Percentiles rank a stretch among this genome's conserved stretches.
Evolutionary conservation across 2,329 filamentous ascomycete genomes (phyloP).

Genomic region (Drechslerella stenobrocha): DNA sequence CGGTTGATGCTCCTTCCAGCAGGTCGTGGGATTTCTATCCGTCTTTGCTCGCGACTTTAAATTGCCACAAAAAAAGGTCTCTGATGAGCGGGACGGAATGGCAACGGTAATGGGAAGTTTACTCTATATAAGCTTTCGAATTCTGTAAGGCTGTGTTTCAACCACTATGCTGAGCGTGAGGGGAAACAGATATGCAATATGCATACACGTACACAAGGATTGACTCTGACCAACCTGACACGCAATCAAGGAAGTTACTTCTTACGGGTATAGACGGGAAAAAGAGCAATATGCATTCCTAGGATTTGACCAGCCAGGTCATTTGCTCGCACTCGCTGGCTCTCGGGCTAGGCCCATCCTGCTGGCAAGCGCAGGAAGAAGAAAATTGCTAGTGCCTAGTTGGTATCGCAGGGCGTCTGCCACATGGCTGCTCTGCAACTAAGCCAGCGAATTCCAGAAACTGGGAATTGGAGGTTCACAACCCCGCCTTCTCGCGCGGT

Average conservation of each 20-base stretch:
- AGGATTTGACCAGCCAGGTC: constrained; percentile 38
- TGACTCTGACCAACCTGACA: constrained; percentile 45
- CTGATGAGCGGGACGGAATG: constrained; percentile 20
- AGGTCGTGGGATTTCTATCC: constrained; percentile 28
- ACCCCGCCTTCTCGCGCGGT: constrained; percentile 27
- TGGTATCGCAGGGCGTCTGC: constrained; percentile 30
- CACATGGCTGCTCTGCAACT: constrained; percentile 19
- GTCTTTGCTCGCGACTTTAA: constrained; percentile 11
- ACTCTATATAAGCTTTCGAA: constrained; percentile 45
- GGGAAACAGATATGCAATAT: constrained; percentile 14
- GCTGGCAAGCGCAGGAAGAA: constrained; percentile 17
- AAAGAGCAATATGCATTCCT: constrained; percentile 43
- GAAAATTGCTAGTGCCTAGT: constrained; percentile 20
- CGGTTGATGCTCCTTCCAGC: constrained; percentile 34
- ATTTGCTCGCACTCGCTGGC: constrained; percentile 28
- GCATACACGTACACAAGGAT: no score
- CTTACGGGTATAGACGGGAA: constrained; percentile 43
- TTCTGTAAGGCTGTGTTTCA: constrained; percentile 48
- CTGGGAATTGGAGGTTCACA: constrained; percentile 9
- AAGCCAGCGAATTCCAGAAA: neutral
- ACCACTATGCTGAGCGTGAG: constrained; percentile 23
- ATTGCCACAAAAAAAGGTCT: constrained; percentile 32
- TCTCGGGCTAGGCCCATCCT: constrained; percentile 14
- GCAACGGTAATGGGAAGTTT: constrained; percentile 27
- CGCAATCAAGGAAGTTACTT: constrained; percentile 33